Percentiles rank a stretch among this genome's conserved stretches.
phyloP scores from a whole-genome alignment of 2,329 filamentous ascomycete genomes.

The Colletotrichum sp. region DNA sequence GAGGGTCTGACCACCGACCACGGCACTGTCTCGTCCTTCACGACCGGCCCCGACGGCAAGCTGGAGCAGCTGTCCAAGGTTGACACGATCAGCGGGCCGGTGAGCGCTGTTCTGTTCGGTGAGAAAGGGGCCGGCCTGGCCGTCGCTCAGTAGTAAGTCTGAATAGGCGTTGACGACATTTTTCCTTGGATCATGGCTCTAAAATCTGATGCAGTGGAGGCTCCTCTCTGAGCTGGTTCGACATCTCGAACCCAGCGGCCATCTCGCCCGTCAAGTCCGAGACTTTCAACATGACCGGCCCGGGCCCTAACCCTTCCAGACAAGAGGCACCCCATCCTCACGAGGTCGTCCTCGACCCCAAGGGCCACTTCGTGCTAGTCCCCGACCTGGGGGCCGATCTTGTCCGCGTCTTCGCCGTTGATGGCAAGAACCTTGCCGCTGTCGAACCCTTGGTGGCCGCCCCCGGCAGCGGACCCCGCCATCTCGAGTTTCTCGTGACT shows the following conservation, averaged over 20 bases:
- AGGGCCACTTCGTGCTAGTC: conserved; percentile 64
- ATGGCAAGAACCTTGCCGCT: conserved; percentile 48
- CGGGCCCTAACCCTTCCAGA: conserved; percentile 45
- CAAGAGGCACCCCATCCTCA: conserved; percentile 69
- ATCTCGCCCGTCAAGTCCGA: conserved; percentile 41
- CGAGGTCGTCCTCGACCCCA: conserved; percentile 69
- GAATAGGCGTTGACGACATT: neutral
- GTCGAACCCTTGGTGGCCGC: conserved; percentile 44
- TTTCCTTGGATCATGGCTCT: neutral
- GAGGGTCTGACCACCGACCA: conserved; percentile 56
- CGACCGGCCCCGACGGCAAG: conserved; percentile 39
- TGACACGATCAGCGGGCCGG: conserved; percentile 44
- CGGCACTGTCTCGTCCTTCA: conserved; percentile 52
- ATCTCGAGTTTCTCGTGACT: conserved; percentile 62
- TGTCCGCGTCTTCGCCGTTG: conserved; percentile 61
- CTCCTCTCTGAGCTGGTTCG: conserved; percentile 49
- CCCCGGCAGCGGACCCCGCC: conserved; percentile 67
- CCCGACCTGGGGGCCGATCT: conserved; percentile 72
- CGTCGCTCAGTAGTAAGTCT: conserved; percentile 51
- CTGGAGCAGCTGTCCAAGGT: conserved; percentile 41
- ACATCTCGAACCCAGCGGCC: conserved; percentile 41
- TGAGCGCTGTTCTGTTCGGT: conserved; percentile 50
- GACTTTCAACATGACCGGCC: conserved; percentile 42
- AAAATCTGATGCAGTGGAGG: conserved; percentile 33
- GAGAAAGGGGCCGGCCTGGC: conserved; percentile 42